These are phyloP conservation scores for Leishmania lainsoni DNA, from an alignment of 208 protist genomes.

Conservation along the genomic window DNA sequence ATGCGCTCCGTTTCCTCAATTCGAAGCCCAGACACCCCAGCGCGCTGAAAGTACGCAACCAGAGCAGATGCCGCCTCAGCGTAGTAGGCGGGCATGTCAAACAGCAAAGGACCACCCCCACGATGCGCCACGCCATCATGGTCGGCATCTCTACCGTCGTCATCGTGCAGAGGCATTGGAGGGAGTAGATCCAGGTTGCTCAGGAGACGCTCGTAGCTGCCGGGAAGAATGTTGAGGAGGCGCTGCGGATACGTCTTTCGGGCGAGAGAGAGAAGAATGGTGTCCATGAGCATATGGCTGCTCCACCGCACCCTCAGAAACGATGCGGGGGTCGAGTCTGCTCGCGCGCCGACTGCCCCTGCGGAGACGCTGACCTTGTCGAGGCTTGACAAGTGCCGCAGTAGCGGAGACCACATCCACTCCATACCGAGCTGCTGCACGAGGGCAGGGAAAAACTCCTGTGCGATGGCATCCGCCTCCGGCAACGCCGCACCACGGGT, in stretches of 20 bases:
- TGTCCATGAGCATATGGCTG: constrained; percentile 47
- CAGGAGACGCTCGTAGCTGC: constrained; percentile 59
- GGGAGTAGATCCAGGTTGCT: constrained; percentile 35
- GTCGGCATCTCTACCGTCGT: constrained; percentile 18
- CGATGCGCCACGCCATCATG: constrained; percentile 1
- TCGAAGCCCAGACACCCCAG: constrained; percentile 32
- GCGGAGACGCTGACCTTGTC: constrained; percentile 43
- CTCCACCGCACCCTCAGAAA: constrained; percentile 38
- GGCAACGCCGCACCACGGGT: constrained; percentile 45
- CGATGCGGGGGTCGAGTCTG: not conserved
- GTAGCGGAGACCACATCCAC: constrained; percentile 81
- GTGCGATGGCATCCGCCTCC: constrained; percentile 65
- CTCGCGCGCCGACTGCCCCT: not conserved
- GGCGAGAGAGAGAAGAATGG: constrained; percentile 43
- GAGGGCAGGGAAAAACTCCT: constrained; percentile 60
- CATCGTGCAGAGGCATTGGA: constrained; percentile 2
- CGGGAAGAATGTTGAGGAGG: constrained; percentile 61
- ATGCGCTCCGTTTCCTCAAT: constrained; percentile 53
- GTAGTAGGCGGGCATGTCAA: constrained; percentile 75
- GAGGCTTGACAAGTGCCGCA: constrained; percentile 49
- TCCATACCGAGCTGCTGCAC: constrained; percentile 81
- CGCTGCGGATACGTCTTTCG: constrained; percentile 66
- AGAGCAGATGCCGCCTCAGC: constrained; percentile 44
- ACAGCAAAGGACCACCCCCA: constrained; percentile 24
- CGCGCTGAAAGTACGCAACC: constrained; percentile 55